Evolutionary conservation across 225 moss, liverwort and hornwort species (phyloP), one percentile per base, ranked within the genome.

Genomic region (Antitrichia curtipendula): DNA sequence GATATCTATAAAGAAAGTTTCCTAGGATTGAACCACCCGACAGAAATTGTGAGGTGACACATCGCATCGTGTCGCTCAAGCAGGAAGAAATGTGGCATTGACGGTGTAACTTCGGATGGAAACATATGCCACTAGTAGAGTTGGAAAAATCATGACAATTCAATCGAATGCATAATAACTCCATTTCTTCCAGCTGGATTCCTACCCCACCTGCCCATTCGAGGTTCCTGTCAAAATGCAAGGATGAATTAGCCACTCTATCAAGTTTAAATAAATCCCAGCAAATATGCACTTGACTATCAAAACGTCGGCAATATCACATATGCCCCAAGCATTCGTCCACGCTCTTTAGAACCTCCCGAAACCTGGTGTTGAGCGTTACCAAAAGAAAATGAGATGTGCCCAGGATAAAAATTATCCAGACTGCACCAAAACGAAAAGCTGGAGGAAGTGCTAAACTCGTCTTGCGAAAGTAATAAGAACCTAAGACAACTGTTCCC

Each of bases 151-250:
- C 84, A 95, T 62, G 89, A 92, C 72, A 96, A 89, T 71, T 90
- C 84, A 49, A 99, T 95, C 32, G 88, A 88, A 92, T 96, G 96
- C 91, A 96, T 93, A 85, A 93, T 86, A 83, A 99, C 95, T 91
- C 99, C 96, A 90, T 99, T 99, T 87, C 97, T 92, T 86, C 87
- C 96, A 68, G 85, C 79, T 75, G 93, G 87, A 88, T 94, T 95
- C 82, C 90, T 94, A 75, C 92, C 99, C 99, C 99, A 99, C 90
- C 96, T 94, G 84, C 99, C 99, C 89, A 99, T 95, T 69, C 99
- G 96, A 90, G 97, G 99, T 89, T 99, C 99, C 97, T 99, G 97
- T 84, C 60, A 78, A 61, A 82, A 87, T 40, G 71, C 62, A 85
- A 68, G 68, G 40, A 88, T 59, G 66, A 61, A 41, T 31, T 52